These are phyloP conservation scores for Coniochaeta ligniaria DNA, from an alignment of 2,329 filamentous ascomycete genomes.

Conservation along the genomic window DNA sequence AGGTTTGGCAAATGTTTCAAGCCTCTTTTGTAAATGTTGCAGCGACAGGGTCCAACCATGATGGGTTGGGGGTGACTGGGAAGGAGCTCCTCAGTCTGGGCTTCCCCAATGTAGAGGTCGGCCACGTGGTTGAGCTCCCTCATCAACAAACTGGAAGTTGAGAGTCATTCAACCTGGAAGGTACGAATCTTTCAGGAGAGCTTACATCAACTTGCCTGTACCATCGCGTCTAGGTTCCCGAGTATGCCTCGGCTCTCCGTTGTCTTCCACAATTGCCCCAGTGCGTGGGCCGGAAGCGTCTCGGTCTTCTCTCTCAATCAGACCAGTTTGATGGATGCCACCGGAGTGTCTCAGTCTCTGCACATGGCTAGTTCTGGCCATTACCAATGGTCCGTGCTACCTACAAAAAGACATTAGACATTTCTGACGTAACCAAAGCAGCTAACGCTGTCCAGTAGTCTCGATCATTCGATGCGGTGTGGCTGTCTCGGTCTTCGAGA, in stretches of 20 bases:
- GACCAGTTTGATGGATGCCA: neutral
- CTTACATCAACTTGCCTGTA: too few species aligned
- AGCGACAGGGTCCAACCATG: neutral
- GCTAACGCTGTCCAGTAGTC: neutral
- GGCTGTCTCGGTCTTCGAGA: neutral
- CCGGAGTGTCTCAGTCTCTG: neutral
- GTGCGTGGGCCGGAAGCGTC: neutral
- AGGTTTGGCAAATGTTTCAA: neutral
- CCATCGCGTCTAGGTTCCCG: too few species aligned
- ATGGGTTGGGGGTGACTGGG: neutral
- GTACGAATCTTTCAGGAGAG: too few species aligned
- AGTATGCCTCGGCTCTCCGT: too few species aligned
- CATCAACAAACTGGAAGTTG: too few species aligned
- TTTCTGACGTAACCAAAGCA: neutral
- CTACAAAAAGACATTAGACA: neutral
- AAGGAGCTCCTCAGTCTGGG: neutral
- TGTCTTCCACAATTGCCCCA: neutral
- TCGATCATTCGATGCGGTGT: neutral
- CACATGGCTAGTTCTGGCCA: neutral
- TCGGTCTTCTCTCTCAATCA: neutral
- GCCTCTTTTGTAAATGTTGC: neutral
- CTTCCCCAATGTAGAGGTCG: too few species aligned
- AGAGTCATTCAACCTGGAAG: too few species aligned
- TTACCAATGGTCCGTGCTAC: neutral
- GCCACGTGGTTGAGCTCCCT: too few species aligned